Percentiles rank a stretch among this genome's conserved stretches.
These are phyloP conservation scores for Coemansia sp. DNA, from an alignment of 192 early-diverging fungal species.

Conservation along the genomic window DNA sequence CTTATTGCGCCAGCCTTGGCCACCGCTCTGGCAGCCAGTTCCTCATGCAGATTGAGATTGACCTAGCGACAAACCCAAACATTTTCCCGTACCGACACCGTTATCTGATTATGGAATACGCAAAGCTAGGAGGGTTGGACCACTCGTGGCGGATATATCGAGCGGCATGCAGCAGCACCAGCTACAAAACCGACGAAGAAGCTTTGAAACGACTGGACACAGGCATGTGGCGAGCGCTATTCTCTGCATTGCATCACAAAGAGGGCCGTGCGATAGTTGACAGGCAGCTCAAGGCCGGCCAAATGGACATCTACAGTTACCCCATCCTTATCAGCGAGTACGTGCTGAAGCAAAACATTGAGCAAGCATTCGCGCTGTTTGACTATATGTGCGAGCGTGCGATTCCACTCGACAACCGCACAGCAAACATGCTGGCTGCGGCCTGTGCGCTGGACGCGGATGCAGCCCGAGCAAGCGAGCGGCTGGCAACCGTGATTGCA, in stretches of 20 bases:
- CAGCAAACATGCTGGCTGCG: conserved; percentile 16
- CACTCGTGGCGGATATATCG: conserved; percentile 32
- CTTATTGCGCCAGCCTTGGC: no score
- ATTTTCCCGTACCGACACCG: conserved; percentile 3
- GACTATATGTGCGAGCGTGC: conserved; percentile 11
- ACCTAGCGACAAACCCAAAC: conserved; percentile 7
- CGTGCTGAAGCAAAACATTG: conserved; percentile 15
- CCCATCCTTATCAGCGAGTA: conserved; percentile 22
- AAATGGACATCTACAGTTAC: conserved; percentile 17
- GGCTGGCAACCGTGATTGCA: conserved; percentile 16
- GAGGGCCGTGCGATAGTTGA: conserved; percentile 34
- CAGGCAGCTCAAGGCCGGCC: conserved; percentile 8
- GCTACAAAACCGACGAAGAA: background rate
- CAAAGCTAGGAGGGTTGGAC: conserved; percentile 28
- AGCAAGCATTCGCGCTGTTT: conserved; percentile 29
- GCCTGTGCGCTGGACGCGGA: conserved; percentile 17
- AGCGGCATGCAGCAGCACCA: background rate
- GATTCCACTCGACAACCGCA: background rate
- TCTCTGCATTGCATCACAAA: conserved; percentile 24
- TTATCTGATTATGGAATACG: conserved; percentile 18
- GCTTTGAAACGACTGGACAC: background rate
- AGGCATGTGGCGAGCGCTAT: conserved; percentile 29
- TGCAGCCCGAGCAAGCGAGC: background rate
- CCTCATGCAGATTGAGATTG: conserved; percentile 40
- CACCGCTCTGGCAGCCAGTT: no score